phyloP scores from a whole-genome alignment of 345 rosid genomes.

The Hirschfeldia incana region DNA sequence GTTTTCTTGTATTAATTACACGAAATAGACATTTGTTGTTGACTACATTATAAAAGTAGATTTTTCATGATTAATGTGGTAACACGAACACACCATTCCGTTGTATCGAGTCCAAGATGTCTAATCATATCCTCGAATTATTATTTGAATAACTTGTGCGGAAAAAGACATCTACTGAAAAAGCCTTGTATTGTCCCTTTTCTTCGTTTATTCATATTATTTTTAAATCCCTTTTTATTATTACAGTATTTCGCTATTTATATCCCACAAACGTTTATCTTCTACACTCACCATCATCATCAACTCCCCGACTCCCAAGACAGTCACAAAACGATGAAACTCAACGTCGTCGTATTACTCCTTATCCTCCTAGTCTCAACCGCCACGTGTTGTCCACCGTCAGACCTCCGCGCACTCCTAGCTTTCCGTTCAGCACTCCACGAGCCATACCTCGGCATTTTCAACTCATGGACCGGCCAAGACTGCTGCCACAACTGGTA shows the following conservation, averaged over 20 bases:
- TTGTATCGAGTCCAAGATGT: conserved; percentile 1
- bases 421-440: conserved; percentile 66
- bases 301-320: conserved; percentile 24
- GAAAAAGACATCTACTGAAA: neutral
- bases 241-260: conserved; percentile 17
- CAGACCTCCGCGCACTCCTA: conserved; percentile 69
- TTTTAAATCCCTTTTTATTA: neutral
- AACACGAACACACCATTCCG: conserved; percentile 29
- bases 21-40: conserved; percentile 20
- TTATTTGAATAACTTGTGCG: neutral
- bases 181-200: conserved; percentile 22
- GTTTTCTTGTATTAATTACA: neutral
- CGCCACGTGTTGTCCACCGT: conserved; percentile 65
- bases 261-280: conserved; percentile 19
- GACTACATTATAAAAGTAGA: conserved; percentile 2
- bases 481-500: conserved; percentile 94
- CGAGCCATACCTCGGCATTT: conserved; percentile 70
- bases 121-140: conserved; percentile 9
- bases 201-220: neutral
- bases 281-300: conserved; percentile 29
- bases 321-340: conserved; percentile 21
- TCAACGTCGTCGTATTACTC: conserved; percentile 31
- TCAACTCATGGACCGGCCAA: conserved; percentile 75
- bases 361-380: conserved; percentile 39
- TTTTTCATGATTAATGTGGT: conserved; percentile 25